Conservation (phyloP, 208 protist genomes). For the Leishmania gerbilli region DNA sequence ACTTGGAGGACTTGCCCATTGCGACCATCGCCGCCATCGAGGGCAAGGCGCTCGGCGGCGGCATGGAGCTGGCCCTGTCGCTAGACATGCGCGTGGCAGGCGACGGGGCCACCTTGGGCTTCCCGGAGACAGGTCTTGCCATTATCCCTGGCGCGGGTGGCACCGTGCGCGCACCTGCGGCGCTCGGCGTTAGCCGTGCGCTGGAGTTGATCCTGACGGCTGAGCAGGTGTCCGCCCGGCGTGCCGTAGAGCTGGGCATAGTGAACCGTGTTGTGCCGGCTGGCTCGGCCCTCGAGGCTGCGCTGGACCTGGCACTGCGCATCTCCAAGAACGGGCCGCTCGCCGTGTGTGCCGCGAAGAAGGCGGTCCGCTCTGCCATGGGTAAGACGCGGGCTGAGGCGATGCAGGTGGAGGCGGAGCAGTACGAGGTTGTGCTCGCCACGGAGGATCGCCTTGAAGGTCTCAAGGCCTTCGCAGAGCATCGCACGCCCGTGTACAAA, state of each 20-base stretch:
- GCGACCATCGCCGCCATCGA: slow-evolving; percentile 87
- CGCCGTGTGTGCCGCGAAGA: slow-evolving; percentile 84
- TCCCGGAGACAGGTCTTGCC: slow-evolving; percentile 90
- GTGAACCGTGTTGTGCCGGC: slow-evolving; percentile 75
- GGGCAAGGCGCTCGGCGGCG: slow-evolving; percentile 90
- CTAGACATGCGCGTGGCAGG: slow-evolving; percentile 83
- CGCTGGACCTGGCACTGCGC: slow-evolving; percentile 43
- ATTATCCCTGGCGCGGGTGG: slow-evolving; percentile 95
- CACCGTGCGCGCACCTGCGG: slow-evolving; percentile 77
- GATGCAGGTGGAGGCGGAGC: slow-evolving; percentile 72
- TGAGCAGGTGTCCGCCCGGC: slow-evolving; percentile 45
- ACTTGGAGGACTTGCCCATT: slow-evolving; percentile 76
- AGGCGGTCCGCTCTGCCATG: slow-evolving; percentile 66
- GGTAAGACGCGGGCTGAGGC: slow-evolving; percentile 57
- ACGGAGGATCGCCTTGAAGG: slow-evolving; percentile 92
- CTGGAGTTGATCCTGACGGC: slow-evolving; percentile 93
- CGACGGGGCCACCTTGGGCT: slow-evolving; percentile 51
- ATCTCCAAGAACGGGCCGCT: slow-evolving; percentile 84
- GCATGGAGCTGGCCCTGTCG: slow-evolving; percentile 86
- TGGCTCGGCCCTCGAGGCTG: slow-evolving; percentile 29
- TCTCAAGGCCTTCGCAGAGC: slow-evolving; percentile 91
- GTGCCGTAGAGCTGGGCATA: slow-evolving; percentile 68
- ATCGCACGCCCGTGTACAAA: slow-evolving; percentile 83
- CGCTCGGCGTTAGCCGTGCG: slow-evolving; percentile 82
- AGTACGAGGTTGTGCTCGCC: slow-evolving; percentile 86